A percentile compares a stretch with the other conserved stretches of the same genome.
Evolutionary conservation across 1,139 yeast genomes (phyloP).

Genomic region (Kodamaea plutei): DNA sequence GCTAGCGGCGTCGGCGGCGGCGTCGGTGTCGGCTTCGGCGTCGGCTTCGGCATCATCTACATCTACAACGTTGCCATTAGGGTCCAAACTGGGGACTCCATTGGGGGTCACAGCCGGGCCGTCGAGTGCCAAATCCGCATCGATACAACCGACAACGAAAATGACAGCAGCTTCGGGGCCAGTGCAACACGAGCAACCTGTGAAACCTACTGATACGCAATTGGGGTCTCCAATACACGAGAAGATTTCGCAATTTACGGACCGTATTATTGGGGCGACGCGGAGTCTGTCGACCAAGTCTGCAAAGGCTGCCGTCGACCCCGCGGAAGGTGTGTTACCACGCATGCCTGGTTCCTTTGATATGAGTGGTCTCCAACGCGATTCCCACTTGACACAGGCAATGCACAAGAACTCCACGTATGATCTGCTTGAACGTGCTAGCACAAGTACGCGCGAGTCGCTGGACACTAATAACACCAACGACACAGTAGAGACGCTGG

Average conservation of each 20-base stretch:
- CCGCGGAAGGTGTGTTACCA: slow-evolving; percentile 31
- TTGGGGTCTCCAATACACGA: slow-evolving; percentile 15
- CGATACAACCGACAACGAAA: no score
- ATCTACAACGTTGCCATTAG: no score
- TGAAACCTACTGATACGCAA: background rate
- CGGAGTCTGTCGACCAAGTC: slow-evolving; percentile 4
- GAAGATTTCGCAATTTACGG: slow-evolving; percentile 12
- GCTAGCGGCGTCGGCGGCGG: no score
- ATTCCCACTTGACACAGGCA: slow-evolving; percentile 18
- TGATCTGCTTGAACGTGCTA: slow-evolving; percentile 1
- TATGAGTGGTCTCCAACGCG: slow-evolving; percentile 45
- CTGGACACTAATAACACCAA: background rate
- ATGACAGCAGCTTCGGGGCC: no score
- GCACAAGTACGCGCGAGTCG: slow-evolving; percentile 1
- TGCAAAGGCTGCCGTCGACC: slow-evolving; percentile 1
- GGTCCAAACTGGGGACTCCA: no score
- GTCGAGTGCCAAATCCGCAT: no score
- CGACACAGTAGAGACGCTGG: slow-evolving; percentile 1
- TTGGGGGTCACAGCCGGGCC: no score
- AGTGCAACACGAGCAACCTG: background rate
- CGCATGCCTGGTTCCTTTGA: slow-evolving; percentile 59
- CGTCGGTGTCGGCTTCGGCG: no score
- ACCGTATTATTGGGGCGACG: slow-evolving; percentile 11
- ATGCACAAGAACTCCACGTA: slow-evolving; percentile 13
- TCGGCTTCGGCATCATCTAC: no score